Percentiles rank a stretch among this genome's conserved stretches.
These are phyloP conservation scores for Ceratobasidium sp. DNA, from an alignment of 1,284 basidiomycete species.

Conservation along the genomic window DNA sequence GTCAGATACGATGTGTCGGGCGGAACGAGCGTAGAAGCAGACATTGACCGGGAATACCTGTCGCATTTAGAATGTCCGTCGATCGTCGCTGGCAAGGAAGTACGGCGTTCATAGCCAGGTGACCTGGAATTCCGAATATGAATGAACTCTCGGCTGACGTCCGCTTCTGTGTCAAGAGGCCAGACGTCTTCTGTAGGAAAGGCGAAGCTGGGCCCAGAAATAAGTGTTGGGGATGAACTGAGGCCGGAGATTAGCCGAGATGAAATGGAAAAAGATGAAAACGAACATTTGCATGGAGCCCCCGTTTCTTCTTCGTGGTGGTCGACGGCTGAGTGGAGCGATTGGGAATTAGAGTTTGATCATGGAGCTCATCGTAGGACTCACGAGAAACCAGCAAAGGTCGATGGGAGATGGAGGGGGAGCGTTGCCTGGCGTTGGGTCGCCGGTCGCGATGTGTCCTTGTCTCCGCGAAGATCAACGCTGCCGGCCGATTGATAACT, in stretches of 20 bases:
- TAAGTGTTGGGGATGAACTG: not conserved
- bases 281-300: conserved; percentile 25
- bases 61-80: no score
- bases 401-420: not conserved
- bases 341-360: not conserved
- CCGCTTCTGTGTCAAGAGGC: no score
- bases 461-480: not conserved
- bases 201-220: not conserved
- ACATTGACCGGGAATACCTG: no score
- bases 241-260: not conserved
- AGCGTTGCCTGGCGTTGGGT: conserved; percentile 14
- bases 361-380: not conserved
- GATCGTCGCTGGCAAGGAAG: no score
- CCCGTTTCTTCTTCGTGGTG: conserved; percentile 2
- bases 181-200: no score
- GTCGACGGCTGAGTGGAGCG: not conserved
- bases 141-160: no score
- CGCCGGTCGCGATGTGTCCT: no score
- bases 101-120: no score
- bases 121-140: no score
- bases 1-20: no score
- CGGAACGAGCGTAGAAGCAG: no score
- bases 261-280: not conserved
- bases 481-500: conserved; percentile 1
- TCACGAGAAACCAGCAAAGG: not conserved